phyloP scores from a whole-genome alignment of 257 asterid species.

The Solanum verrucosum region DNA sequence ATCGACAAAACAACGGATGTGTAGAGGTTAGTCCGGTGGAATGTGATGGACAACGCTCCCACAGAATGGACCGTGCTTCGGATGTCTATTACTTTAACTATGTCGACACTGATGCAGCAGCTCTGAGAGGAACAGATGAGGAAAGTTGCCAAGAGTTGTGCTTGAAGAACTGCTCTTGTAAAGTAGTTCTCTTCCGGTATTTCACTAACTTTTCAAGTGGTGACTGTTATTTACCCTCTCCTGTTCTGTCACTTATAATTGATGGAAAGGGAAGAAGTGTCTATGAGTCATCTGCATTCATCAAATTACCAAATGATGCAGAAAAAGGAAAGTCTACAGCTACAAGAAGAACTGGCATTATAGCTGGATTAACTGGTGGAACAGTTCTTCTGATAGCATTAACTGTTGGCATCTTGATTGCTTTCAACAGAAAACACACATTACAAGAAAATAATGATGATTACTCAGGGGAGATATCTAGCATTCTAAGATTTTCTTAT shows the following conservation, averaged over 20 bases:
- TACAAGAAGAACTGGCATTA: background rate
- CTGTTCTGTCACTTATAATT: constrained; percentile 23
- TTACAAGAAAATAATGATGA: constrained; percentile 11
- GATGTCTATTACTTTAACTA: constrained; percentile 19
- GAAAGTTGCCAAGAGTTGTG: constrained; percentile 26
- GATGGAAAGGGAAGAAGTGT: constrained; percentile 7
- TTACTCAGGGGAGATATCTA: constrained; percentile 10
- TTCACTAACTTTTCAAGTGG: constrained; percentile 11
- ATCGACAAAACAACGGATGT: constrained; percentile 29
- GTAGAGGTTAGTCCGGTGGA: constrained; percentile 15
- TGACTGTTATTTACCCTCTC: constrained; percentile 26
- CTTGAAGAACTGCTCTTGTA: constrained; percentile 31
- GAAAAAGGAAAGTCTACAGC: background rate
- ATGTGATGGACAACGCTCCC: constrained; percentile 15
- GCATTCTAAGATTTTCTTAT: constrained; percentile 6
- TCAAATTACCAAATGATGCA: constrained; percentile 8
- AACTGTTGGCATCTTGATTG: background rate
- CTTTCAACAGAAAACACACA: background rate
- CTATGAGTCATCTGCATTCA: constrained; percentile 8
- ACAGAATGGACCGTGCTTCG: constrained; percentile 18
- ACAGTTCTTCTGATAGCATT: background rate
- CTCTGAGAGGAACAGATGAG: constrained; percentile 1
- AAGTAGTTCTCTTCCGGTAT: constrained; percentile 26
- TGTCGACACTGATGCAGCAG: background rate
- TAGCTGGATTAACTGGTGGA: background rate